phyloP scores from a whole-genome alignment of 345 rosid genomes.

The Boechera stricta region DNA sequence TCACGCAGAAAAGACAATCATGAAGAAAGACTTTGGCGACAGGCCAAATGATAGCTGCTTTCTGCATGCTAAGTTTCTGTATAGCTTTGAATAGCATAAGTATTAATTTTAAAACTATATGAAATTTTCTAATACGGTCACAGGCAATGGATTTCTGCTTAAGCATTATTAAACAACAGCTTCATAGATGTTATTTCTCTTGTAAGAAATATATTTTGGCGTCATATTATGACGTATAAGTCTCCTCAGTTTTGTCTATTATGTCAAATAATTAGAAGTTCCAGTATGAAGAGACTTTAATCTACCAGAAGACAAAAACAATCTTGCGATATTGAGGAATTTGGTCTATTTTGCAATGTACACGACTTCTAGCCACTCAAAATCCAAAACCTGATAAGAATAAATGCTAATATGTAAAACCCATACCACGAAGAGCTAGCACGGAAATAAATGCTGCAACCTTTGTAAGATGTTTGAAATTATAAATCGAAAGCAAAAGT shows the following conservation, averaged over 20 bases:
- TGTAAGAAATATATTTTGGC: not conserved
- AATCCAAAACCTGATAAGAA: not conserved
- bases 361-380: constrained; percentile 1
- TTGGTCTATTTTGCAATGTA: constrained; percentile 3
- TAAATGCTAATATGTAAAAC: not conserved
- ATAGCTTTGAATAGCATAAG: not conserved
- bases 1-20: constrained; percentile 35
- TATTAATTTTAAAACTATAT: constrained; percentile 11
- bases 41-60: constrained; percentile 5
- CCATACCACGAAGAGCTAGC: not conserved
- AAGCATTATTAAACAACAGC: constrained; percentile 12
- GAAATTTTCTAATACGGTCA: not conserved
- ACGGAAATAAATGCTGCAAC: not conserved
- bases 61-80: constrained; percentile 5
- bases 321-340: constrained; percentile 7
- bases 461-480: constrained; percentile 1
- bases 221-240: not conserved
- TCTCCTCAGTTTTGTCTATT: constrained; percentile 1
- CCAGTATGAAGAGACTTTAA: not conserved
- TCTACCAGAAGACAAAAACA: not conserved
- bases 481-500: constrained; percentile 26
- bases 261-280: constrained; percentile 6
- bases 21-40: not conserved
- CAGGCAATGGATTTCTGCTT: not conserved
- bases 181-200: constrained; percentile 4